Conservation (phyloP, 441 rosid genomes). For the Kokia cookei region DNA sequence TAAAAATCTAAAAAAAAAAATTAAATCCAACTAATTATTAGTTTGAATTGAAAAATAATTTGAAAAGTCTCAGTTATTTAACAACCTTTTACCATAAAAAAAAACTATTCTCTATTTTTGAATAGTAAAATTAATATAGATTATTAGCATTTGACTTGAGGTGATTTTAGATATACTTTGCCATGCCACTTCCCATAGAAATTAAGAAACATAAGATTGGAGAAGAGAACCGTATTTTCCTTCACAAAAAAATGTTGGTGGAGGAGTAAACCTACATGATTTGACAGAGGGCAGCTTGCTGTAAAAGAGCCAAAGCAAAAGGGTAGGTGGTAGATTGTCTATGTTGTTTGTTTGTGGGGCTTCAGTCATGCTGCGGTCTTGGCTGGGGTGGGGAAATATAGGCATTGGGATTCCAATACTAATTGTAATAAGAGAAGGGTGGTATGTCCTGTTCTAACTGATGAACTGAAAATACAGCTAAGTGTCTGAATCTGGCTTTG, state of each 20-base stretch:
- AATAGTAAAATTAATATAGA: no score
- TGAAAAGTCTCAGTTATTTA: no score
- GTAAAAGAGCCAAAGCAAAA: not conserved
- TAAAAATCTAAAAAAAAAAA: no score
- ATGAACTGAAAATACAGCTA: not conserved
- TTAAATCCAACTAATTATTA: no score
- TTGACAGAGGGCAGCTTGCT: not conserved
- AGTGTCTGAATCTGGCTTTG: not conserved
- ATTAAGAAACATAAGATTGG: not conserved
- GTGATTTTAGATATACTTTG: not conserved
- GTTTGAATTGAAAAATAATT: no score
- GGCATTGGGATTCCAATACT: slow-evolving; percentile 28
- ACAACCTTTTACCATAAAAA: no score
- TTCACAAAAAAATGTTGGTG: not conserved
- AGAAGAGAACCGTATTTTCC: not conserved
- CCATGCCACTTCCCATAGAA: no score
- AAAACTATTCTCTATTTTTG: no score
- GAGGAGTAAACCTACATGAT: not conserved
- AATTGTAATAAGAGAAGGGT: not conserved
- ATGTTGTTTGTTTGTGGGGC: not conserved
- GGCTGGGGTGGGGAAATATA: slow-evolving; percentile 21
- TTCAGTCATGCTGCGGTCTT: not conserved
- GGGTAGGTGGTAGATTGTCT: not conserved
- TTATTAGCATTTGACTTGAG: no score
- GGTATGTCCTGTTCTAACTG: not conserved